These are phyloP conservation scores for Solanum commersonii DNA, from an alignment of 257 asterid species.

Conservation along the genomic window DNA sequence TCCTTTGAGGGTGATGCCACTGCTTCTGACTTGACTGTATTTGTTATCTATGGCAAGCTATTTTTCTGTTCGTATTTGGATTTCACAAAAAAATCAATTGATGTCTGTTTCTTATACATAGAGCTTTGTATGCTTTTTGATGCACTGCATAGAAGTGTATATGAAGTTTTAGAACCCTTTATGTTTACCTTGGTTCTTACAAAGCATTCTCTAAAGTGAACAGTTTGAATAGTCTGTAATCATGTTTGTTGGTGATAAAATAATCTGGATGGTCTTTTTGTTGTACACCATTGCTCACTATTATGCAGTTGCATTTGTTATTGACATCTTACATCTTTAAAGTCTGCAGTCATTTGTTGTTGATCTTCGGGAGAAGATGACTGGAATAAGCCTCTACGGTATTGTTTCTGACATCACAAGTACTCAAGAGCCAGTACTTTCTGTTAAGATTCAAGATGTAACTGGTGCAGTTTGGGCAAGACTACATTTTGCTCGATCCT, in stretches of 20 bases:
- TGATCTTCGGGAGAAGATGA: conserved; percentile 88
- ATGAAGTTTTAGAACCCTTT: background rate
- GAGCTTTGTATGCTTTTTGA: background rate
- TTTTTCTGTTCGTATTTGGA: background rate
- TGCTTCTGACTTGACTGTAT: background rate
- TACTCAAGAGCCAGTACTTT: conserved; percentile 32
- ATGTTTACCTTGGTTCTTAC: background rate
- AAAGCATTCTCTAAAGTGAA: background rate
- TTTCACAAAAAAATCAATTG: background rate
- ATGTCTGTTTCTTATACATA: background rate
- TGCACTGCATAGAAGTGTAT: background rate
- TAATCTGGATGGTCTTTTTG: background rate
- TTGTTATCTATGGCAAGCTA: background rate
- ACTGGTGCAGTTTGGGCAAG: conserved; percentile 73
- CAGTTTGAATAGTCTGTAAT: background rate
- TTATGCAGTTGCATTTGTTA: background rate
- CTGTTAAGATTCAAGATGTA: conserved; percentile 57
- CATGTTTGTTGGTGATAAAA: background rate
- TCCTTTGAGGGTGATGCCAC: background rate
- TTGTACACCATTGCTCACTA: background rate
- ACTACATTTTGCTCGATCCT: conserved; percentile 55
- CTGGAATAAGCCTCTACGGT: conserved; percentile 79
- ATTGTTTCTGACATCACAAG: conserved; percentile 39
- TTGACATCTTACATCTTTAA: conserved; percentile 25
- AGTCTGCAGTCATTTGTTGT: conserved; percentile 79